Evolutionary conservation across 2,329 filamentous ascomycete species (phyloP).

Genomic region (Stagonosporopsis cucurbitacearum): DNA sequence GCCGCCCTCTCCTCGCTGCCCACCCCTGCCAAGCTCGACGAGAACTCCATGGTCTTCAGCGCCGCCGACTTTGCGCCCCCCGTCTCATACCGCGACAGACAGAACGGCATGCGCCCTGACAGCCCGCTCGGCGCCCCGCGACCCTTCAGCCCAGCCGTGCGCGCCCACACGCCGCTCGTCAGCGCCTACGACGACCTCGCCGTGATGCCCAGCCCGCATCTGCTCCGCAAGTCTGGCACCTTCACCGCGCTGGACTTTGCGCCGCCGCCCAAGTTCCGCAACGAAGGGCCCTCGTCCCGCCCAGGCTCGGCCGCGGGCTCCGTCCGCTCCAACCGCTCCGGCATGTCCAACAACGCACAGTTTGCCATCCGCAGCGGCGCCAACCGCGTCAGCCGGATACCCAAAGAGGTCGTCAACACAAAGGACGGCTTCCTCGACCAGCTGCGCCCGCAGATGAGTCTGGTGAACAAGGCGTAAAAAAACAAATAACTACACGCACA

Average conservation of each 20-base stretch:
- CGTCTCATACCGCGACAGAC: slow-evolving; percentile 64
- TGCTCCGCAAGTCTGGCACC: slow-evolving; percentile 76
- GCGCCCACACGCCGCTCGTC: slow-evolving; percentile 77
- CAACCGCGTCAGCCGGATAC: slow-evolving; percentile 84
- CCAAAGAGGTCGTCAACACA: slow-evolving; percentile 81
- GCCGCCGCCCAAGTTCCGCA: slow-evolving; percentile 74
- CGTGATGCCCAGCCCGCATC: slow-evolving; percentile 82
- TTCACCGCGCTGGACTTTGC: slow-evolving; percentile 84
- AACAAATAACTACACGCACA: slow-evolving; percentile 15
- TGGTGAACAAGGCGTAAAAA: slow-evolving; percentile 45
- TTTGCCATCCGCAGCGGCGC: slow-evolving; percentile 79
- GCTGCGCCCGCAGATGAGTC: slow-evolving; percentile 63
- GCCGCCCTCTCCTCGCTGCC: slow-evolving; percentile 76
- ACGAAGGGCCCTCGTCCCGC: slow-evolving; percentile 41
- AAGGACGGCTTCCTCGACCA: slow-evolving; percentile 68
- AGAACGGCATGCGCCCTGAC: slow-evolving; percentile 68
- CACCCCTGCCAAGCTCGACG: slow-evolving; percentile 82
- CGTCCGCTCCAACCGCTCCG: slow-evolving; percentile 74
- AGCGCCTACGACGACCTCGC: slow-evolving; percentile 87
- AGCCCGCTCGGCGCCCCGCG: slow-evolving; percentile 64
- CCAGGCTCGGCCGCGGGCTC: slow-evolving; percentile 54
- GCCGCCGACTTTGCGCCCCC: slow-evolving; percentile 89
- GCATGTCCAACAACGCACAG: slow-evolving; percentile 73
- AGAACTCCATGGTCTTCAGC: slow-evolving; percentile 73
- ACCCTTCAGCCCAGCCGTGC: slow-evolving; percentile 76